A percentile compares a stretch with the other conserved stretches of the same genome.
Evolutionary conservation across 2,329 filamentous ascomycete genomes (phyloP).

Genomic region (Ceratocystis destructans): DNA sequence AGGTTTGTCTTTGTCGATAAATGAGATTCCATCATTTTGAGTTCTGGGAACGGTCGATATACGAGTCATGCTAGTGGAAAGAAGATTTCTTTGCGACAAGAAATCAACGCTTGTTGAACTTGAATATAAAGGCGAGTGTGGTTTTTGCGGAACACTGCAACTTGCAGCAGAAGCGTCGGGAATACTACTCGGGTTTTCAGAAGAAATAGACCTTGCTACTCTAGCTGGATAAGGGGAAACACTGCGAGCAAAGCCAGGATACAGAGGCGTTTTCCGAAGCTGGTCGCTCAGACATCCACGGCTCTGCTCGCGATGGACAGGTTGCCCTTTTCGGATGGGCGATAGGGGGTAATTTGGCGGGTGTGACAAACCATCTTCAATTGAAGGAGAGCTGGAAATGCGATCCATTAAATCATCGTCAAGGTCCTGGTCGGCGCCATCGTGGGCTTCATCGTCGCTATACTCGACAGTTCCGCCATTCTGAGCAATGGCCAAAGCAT

Average conservation of each 20-base stretch:
- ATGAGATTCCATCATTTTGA: neutral
- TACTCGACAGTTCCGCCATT: slow-evolving; percentile 32
- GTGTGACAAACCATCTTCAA: slow-evolving; percentile 89
- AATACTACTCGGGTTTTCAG: slow-evolving; percentile 1
- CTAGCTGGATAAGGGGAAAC: neutral
- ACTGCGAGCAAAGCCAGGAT: neutral
- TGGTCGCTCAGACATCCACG: neutral
- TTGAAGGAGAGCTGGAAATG: slow-evolving; percentile 96
- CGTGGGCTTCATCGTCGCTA: slow-evolving; percentile 37
- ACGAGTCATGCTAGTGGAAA: neutral
- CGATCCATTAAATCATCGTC: slow-evolving; percentile 96
- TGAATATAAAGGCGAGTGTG: neutral
- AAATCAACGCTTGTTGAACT: slow-evolving; percentile 16
- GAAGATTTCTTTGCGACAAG: slow-evolving; percentile 6
- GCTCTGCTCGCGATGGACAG: neutral
- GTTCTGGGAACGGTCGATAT: neutral
- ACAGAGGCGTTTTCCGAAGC: neutral
- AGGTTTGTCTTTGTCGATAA: neutral
- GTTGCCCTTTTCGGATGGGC: neutral
- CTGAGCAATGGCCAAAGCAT: slow-evolving; percentile 46
- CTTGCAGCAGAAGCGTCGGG: slow-evolving; percentile 11
- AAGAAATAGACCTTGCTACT: neutral
- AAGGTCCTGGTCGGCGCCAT: slow-evolving; percentile 61
- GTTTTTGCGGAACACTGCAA: slow-evolving; percentile 8
- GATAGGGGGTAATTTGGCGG: slow-evolving; percentile 13